Evolutionary conservation across 306 rosid species (phyloP), one percentile per base, ranked within the genome.

Genomic region (Lotus japonicus): DNA sequence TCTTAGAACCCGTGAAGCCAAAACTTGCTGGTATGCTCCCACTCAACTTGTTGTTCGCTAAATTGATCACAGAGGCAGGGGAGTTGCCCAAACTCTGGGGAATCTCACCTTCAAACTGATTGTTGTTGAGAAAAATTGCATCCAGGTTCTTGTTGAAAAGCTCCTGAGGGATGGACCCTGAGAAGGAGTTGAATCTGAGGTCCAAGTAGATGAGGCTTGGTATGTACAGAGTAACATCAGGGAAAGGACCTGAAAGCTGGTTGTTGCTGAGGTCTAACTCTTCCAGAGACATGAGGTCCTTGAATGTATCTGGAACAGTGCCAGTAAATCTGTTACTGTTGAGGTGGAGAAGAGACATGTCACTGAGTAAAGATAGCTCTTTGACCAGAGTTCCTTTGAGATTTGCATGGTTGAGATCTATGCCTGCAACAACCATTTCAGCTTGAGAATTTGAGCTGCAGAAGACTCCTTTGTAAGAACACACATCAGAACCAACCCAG

Each of bases 261-360:
- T 94, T 94, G 83, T 94, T 94, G 70, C 99, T 94, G 61, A 94
- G 80, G 78, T 94, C 99, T 26, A 94, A 79, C 79, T 94, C 99
- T 79, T 82, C 84, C 21, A 94, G 82, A 12, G 82, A 72, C 0
- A 55, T 5, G 33, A 90, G 96, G 64, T 86, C 88, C 38, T 39
- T 70, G 71, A 90, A 85, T 52, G 88, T 57, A 13, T 82, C 88
- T 58, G 99, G 99, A 43, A 94, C 50, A 19, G 79, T 59, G 59
- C 96, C 96, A 9, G 85, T 60, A 53, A 94, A 88, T n/a, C 89
- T 81, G 62, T 94, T 94, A 75, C 84, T 86, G 81, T 94, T 94
- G 74, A 94, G 90, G 63, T 94, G 99, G 19, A 94, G 57, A 6
- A 94, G 83, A 52, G 95, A 84, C 79, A 90, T 76, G 39, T 87